Evolutionary conservation across 305 asterid genomes (phyloP).

Genomic region (Striga hermonthica): DNA sequence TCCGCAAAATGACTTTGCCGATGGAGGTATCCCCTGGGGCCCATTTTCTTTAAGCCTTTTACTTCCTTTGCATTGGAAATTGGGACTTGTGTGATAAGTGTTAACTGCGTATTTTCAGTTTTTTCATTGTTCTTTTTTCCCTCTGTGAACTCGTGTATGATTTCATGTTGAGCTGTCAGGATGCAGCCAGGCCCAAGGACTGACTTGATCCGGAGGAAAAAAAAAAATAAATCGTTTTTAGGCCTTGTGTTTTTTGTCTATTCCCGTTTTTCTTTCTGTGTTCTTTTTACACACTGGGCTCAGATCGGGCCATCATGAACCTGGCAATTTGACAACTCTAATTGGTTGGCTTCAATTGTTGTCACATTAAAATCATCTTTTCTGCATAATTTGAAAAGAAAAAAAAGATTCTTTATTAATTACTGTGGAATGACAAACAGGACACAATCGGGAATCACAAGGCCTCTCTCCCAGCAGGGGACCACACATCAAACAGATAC

Average conservation of each 20-base stretch:
- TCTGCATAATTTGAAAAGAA: background rate
- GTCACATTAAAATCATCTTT: background rate
- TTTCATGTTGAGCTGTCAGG: background rate
- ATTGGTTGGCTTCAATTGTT: background rate
- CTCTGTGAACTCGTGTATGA: background rate
- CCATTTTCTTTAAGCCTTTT: slow-evolving; percentile 13
- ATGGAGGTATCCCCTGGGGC: slow-evolving; percentile 47
- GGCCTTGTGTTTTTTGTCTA: too few species aligned
- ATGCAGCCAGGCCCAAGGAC: background rate
- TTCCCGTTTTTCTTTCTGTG: background rate
- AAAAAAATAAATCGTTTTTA: too few species aligned
- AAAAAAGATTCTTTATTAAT: too few species aligned
- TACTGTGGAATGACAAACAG: slow-evolving; percentile 31
- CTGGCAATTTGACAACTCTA: background rate
- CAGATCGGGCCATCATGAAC: background rate
- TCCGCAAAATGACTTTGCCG: slow-evolving; percentile 38
- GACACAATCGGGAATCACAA: slow-evolving; percentile 36
- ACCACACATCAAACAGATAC: slow-evolving; percentile 22
- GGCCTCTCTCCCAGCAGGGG: slow-evolving; percentile 19
- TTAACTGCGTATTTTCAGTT: background rate
- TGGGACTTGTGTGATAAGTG: background rate
- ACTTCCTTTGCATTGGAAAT: slow-evolving; percentile 11
- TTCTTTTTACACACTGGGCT: background rate
- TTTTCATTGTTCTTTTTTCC: background rate
- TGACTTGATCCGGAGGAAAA: background rate